These are phyloP conservation scores for Prunella vulgaris DNA, from an alignment of 257 asterid species.

Conservation along the genomic window DNA sequence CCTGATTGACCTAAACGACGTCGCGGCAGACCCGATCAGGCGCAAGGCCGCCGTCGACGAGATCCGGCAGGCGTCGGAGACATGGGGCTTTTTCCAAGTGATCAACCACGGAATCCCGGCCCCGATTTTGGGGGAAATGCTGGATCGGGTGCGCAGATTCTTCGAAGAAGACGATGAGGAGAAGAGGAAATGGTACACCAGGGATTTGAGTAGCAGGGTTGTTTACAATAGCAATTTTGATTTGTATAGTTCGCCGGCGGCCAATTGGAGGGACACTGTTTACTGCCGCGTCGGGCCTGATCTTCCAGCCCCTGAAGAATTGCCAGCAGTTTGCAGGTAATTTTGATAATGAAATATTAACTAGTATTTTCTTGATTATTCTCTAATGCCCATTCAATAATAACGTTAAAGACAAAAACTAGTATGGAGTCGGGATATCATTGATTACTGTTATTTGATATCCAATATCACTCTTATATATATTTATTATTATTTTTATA, in stretches of 20 bases:
- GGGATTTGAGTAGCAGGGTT: constrained; percentile 30
- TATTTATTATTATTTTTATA: too few species aligned
- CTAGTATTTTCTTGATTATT: too few species aligned
- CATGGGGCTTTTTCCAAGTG: constrained; percentile 51
- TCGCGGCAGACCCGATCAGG: constrained; percentile 7
- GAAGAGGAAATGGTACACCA: constrained; percentile 37
- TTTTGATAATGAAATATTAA: neutral
- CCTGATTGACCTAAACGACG: constrained; percentile 26
- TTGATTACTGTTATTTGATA: too few species aligned
- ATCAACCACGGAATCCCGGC: constrained; percentile 37
- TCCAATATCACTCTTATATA: too few species aligned
- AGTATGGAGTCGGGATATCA: too few species aligned
- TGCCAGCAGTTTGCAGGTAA: constrained; percentile 46
- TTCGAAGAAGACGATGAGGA: constrained; percentile 25
- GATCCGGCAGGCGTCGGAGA: constrained; percentile 31
- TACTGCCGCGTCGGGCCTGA: constrained; percentile 38
- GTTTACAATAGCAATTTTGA: constrained; percentile 35
- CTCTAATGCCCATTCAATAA: too few species aligned
- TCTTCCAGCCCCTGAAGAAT: constrained; percentile 26
- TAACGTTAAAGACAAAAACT: too few species aligned
- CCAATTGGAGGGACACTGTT: constrained; percentile 59
- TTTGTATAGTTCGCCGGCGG: constrained; percentile 29
- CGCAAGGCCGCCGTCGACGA: constrained; percentile 26
- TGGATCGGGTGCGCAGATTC: constrained; percentile 19
- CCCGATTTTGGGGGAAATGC: constrained; percentile 21